Evolutionary conservation across 495 filamentous ascomycete species (phyloP).

Genomic region (Trichoderma gamsii): DNA sequence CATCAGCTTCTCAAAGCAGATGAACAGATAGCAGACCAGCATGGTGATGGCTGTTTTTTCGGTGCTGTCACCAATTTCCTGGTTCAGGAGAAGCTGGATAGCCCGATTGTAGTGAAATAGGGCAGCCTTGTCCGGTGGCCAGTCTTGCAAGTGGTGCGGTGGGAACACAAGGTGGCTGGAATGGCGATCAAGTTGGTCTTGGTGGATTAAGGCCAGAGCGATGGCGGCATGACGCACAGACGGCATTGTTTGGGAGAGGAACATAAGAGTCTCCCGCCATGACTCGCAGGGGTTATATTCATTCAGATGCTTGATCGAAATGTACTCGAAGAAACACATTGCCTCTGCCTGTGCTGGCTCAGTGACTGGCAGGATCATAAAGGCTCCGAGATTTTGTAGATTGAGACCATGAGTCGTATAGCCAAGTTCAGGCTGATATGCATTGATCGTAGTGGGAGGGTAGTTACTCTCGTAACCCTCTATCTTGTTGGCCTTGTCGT

Average conservation of each 20-base stretch:
- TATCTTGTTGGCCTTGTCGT: neutral
- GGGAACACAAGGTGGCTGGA: neutral
- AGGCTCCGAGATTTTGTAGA: slow-evolving; percentile 16
- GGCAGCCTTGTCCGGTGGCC: neutral
- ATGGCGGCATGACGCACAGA: slow-evolving; percentile 30
- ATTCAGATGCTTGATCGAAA: slow-evolving; percentile 30
- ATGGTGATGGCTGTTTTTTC: slow-evolving; percentile 19
- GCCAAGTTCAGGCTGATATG: neutral
- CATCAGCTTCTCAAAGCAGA: slow-evolving; percentile 22
- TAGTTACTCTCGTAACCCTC: too few relatives aligned
- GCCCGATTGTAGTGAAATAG: slow-evolving; percentile 22
- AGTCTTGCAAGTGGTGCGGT: neutral
- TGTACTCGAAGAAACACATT: slow-evolving; percentile 28
- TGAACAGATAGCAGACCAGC: slow-evolving; percentile 24
- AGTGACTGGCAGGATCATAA: slow-evolving; percentile 19
- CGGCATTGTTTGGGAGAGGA: slow-evolving; percentile 30
- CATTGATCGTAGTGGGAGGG: neutral
- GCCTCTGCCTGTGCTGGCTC: slow-evolving; percentile 23
- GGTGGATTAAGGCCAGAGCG: slow-evolving; percentile 27
- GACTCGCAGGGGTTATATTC: slow-evolving; percentile 26
- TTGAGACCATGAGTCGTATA: neutral
- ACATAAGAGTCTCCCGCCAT: slow-evolving; percentile 30
- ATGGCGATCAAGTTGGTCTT: slow-evolving; percentile 18
- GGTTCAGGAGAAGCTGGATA: slow-evolving; percentile 21
- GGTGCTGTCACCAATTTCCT: slow-evolving; percentile 3